Evolutionary conservation across 371 early-diverging fungal genomes (phyloP).

Genomic region (Mucor circinelloides): DNA sequence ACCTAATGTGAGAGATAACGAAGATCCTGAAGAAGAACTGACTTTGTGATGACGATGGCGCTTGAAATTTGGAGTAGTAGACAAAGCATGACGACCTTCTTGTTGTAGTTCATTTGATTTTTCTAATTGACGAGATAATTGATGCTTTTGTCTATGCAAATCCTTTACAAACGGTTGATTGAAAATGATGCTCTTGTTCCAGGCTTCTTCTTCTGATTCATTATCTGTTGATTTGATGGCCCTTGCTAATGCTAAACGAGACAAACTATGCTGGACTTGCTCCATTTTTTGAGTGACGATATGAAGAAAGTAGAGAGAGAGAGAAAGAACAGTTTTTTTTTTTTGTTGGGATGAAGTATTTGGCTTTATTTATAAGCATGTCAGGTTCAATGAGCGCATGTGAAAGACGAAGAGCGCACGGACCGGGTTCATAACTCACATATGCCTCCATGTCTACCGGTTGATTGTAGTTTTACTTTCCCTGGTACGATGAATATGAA

Average conservation of each 20-base stretch:
- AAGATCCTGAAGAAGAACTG: not conserved
- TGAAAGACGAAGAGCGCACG: not conserved
- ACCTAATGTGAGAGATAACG: not conserved
- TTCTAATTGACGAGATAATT: not conserved
- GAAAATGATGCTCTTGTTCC: conserved; percentile 48
- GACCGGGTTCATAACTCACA: not conserved
- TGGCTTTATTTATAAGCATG: not conserved
- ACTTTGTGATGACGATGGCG: not conserved
- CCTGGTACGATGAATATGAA: not conserved
- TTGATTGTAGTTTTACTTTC: not conserved
- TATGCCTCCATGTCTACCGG: not conserved
- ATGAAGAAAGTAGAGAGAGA: not conserved
- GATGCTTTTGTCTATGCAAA: conserved; percentile 1
- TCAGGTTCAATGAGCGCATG: not conserved
- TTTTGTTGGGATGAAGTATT: not conserved
- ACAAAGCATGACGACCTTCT: not conserved
- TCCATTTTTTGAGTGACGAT: not conserved
- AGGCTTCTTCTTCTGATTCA: conserved; percentile 28
- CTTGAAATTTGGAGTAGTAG: not conserved
- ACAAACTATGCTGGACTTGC: conserved; percentile 6
- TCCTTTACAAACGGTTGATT: conserved; percentile 37
- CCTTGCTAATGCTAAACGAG: conserved; percentile 32
- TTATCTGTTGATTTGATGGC: conserved; percentile 42
- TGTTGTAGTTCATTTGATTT: not conserved
- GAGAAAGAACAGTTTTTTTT: not conserved